phyloP scores from a whole-genome alignment of 345 rosid species.

The Boechera retrofracta region DNA sequence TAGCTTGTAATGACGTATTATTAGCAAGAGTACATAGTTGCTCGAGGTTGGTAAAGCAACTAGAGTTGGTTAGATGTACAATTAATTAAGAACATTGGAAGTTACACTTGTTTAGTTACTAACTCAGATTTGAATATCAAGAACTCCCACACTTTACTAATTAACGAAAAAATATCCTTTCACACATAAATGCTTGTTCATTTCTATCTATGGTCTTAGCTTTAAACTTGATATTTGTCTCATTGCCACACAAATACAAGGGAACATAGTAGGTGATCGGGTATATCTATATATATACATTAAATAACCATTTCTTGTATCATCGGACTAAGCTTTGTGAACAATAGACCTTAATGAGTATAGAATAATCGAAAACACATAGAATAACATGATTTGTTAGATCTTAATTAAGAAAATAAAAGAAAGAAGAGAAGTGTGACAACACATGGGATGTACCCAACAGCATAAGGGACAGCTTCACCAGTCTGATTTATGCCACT shows the following conservation, averaged over 20 bases:
- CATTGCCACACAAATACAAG: not conserved
- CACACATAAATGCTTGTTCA: not conserved
- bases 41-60: not conserved
- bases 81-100: no score
- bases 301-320: conserved; percentile 25
- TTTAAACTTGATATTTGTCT: conserved; percentile 13
- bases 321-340: conserved; percentile 21
- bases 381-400: conserved; percentile 36
- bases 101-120: not conserved
- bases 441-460: conserved; percentile 50
- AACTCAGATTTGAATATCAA: not conserved
- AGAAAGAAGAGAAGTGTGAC: conserved; percentile 44
- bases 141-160: not conserved
- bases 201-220: not conserved
- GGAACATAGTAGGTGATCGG: conserved; percentile 18
- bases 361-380: conserved; percentile 36
- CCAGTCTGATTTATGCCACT: conserved; percentile 45
- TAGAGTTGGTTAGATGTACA: not conserved
- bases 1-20: not conserved
- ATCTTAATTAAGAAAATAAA: not conserved
- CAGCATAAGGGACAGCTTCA: conserved; percentile 43
- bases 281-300: not conserved
- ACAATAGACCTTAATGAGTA: conserved; percentile 7
- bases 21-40: not conserved
- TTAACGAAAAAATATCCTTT: not conserved